These are phyloP conservation scores for Nepenthes gracilis DNA, from an alignment of 148 eudicot species.

Conservation along the genomic window DNA sequence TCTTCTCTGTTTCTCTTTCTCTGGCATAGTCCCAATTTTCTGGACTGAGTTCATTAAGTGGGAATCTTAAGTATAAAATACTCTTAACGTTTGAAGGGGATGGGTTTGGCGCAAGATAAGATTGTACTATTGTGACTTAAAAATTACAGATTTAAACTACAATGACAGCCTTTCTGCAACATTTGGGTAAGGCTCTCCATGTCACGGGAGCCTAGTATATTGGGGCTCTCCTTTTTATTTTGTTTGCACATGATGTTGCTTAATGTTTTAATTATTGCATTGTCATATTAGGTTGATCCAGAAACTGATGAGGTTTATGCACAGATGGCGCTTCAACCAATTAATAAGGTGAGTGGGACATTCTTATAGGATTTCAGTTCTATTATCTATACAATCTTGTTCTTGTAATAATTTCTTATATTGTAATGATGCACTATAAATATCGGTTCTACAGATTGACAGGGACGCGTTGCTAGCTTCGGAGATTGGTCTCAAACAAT, in stretches of 20 bases:
- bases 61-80: too few relatives aligned
- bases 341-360: constrained; percentile 49
- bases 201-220: too few relatives aligned
- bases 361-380: not conserved
- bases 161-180: too few relatives aligned
- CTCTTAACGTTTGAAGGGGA: too few relatives aligned
- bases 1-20: too few relatives aligned
- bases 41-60: too few relatives aligned
- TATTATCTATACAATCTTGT: not conserved
- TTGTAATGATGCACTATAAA: not conserved
- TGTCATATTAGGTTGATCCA: constrained; percentile 60
- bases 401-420: not conserved
- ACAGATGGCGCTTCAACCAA: constrained; percentile 98
- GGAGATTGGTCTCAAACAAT: constrained; percentile 90
- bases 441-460: constrained; percentile 44
- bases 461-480: constrained; percentile 88
- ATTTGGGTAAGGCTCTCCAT: too few relatives aligned
- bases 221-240: too few relatives aligned
- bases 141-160: too few relatives aligned
- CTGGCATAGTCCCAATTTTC: too few relatives aligned
- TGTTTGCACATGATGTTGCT: not conserved
- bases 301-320: constrained; percentile 99
- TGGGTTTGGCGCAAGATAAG: too few relatives aligned
- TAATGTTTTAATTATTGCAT: not conserved
- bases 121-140: too few relatives aligned